Conservation (phyloP, 1,139 yeast species). For the Waltiozyma sp. region DNA sequence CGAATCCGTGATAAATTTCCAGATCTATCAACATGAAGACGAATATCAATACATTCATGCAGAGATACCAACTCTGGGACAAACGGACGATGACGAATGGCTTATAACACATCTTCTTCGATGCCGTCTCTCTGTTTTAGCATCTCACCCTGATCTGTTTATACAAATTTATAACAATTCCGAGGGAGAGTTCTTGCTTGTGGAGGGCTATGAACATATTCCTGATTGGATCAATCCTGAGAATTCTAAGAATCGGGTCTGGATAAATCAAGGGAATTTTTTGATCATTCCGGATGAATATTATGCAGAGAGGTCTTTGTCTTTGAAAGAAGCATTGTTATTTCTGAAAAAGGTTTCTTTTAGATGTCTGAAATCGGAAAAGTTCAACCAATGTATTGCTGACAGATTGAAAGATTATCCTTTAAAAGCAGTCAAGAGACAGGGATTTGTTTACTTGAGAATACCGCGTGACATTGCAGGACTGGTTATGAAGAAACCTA, state of each 20-base stretch:
- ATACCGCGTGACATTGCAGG: conserved; percentile 13
- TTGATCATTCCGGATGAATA: conserved; percentile 26
- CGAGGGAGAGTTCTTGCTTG: conserved; percentile 45
- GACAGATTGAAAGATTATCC: conserved; percentile 17
- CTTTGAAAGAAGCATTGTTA: conserved; percentile 24
- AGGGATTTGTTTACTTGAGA: conserved; percentile 7
- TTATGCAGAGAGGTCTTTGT: conserved; percentile 21
- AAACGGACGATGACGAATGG: conserved; percentile 34
- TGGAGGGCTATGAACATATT: conserved; percentile 33
- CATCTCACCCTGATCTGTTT: conserved; percentile 25
- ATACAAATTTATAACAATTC: conserved; percentile 37
- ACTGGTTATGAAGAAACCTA: conserved; percentile 5
- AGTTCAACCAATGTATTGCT: conserved; percentile 16
- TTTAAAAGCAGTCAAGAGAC: conserved; percentile 15
- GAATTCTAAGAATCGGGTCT: conserved; percentile 30
- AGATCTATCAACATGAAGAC: conserved; percentile 2
- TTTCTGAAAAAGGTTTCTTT: conserved; percentile 23
- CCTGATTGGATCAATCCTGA: conserved; percentile 36
- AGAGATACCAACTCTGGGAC: conserved; percentile 30
- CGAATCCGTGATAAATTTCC: background rate
- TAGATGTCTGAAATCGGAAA: conserved; percentile 16
- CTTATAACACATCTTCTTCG: conserved; percentile 31
- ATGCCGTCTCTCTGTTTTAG: conserved; percentile 24
- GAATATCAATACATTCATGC: conserved; percentile 30
- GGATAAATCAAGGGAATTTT: conserved; percentile 29